A percentile compares a stretch with the other conserved stretches of the same genome.
These are phyloP conservation scores for Rugosomyces carneus DNA, from an alignment of 1,284 basidiomycete species.

Conservation along the genomic window DNA sequence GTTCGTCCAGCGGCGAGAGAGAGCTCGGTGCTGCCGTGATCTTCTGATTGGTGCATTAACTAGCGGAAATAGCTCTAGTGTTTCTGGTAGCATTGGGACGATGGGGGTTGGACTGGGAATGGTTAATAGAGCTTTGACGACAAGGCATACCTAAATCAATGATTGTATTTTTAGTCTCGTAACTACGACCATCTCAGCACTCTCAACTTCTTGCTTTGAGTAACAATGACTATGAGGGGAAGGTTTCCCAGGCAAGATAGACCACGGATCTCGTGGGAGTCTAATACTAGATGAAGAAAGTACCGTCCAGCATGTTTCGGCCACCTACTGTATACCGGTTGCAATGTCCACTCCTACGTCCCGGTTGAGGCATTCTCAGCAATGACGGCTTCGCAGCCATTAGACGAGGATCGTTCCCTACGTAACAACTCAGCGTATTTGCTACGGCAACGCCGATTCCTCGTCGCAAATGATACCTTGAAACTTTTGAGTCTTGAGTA, in stretches of 20 bases:
- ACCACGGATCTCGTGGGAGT: no score
- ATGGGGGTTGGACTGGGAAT: constrained; percentile 20
- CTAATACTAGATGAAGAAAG: no score
- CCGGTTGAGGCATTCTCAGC: background rate
- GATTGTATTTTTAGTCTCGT: no score
- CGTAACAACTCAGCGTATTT: no score
- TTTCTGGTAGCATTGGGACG: constrained; percentile 21
- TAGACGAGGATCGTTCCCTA: background rate
- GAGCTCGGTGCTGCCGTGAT: constrained; percentile 62
- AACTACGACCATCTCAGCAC: no score
- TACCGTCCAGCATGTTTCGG: constrained; percentile 26
- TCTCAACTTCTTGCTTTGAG: no score
- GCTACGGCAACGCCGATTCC: no score
- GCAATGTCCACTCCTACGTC: background rate
- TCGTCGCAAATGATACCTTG: no score
- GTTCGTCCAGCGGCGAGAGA: constrained; percentile 73
- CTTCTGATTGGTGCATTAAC: constrained; percentile 53
- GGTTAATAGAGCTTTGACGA: constrained; percentile 23
- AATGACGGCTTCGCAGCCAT: background rate
- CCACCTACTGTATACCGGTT: constrained; percentile 26
- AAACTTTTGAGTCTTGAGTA: background rate
- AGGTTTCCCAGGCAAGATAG: no score
- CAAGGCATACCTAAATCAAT: constrained; percentile 4
- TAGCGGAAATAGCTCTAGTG: constrained; percentile 24
- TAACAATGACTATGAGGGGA: no score